Evolutionary conservation across 352 stramenopile genomes (phyloP), one percentile per base, ranked within the genome.

Genomic region (Globisporangium takayamanum): DNA sequence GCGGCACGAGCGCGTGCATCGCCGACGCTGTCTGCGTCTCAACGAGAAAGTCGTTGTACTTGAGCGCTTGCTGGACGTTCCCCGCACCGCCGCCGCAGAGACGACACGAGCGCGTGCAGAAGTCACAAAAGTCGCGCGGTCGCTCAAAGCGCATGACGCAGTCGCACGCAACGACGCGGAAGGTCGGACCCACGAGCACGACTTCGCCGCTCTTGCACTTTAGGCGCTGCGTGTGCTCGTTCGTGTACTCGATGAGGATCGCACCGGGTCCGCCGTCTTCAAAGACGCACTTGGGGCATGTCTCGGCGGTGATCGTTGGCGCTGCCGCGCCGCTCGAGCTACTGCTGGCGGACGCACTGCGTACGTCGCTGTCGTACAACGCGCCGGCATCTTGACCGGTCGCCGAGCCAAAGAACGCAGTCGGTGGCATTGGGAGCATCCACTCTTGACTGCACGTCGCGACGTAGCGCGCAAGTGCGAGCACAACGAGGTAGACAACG

Each of bases 111-210:
- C 85, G 72, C 22, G 74, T 76, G 55, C 85, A 95, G 50, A 95
- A 95, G 11, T 55, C 68, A 51, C 85, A 95, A 55, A 87, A 92
- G 14, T 86, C 76, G 4, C 74, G 73, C 7, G 70, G 74, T 25
- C 66, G 74, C 28, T 80, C 33, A 45, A 87, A 87, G 18, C 85
- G 81, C 51, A 87, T 73, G n/a, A 92, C 83, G 44, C 85, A 95
- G 60, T 95, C 83, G 53, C 85, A 95, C 26, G 78, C 73, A 3
- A 93, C 78, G 53, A 93, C 85, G n/a, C 82, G 80, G 64, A 92
- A 95, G 10, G 71, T 92, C 33, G 81, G 76, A 0, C 85, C 85
- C 12, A 92, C 63, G 33, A 81, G 63, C 42, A 93, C 80, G 15
- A 85, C 55, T 22, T 87, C 83, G 3, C 69, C 64, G 59, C 65